Evolutionary conservation across 441 rosid species (phyloP), one percentile per base, ranked within the genome.

Genomic region (Flueggea neowawraea): DNA sequence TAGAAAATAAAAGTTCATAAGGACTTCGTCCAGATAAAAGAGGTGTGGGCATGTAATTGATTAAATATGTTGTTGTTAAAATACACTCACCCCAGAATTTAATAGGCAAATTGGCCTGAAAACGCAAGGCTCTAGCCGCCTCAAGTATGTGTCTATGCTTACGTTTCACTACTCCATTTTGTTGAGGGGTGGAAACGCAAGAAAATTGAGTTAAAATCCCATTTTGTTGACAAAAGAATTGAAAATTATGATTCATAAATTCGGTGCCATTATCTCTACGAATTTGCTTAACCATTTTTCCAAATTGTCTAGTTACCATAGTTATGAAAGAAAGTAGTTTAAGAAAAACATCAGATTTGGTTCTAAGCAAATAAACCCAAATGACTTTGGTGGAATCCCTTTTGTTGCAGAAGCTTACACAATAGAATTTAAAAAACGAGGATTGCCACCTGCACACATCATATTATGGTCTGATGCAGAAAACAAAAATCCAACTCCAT

Each of bases 341-440:
- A 11, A 6, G 1, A 13, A 16, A 6, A 51, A 14, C 15, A 1
- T 51, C 54, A 51, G 2, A 51, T 6, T 51, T 51, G 2, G n/a
- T 4, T 10, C 16, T 10, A 2, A 51, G 12, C 1, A 51, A 5
- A 6, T 13, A 51, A 6, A 6, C 16, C 54, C 54, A 51, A 0
- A 13, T 17, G 6, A 12, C 3, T 4, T 10, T 31, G 4, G 32
- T 6, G 31, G 16, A 54, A 13, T 54, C 33, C n/a, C n/a, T n/a
- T n/a, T n/a, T n/a, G n/a, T n/a, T 22, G 28, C 16, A 68, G 57
- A 17, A 3, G 2, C 47, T 0, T 47, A 36, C 6, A 55, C 51
- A 16, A 31, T 68, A n/a, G 61, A 54, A 22, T 67, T 67, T 13
- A 45, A 60, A 3, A 33, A 54, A 22, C 2, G 43, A 31, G 65